Evolutionary conservation across 352 stramenopile genomes (phyloP), one percentile per base, ranked within the genome.

Genomic region (Pythium coloratum): DNA sequence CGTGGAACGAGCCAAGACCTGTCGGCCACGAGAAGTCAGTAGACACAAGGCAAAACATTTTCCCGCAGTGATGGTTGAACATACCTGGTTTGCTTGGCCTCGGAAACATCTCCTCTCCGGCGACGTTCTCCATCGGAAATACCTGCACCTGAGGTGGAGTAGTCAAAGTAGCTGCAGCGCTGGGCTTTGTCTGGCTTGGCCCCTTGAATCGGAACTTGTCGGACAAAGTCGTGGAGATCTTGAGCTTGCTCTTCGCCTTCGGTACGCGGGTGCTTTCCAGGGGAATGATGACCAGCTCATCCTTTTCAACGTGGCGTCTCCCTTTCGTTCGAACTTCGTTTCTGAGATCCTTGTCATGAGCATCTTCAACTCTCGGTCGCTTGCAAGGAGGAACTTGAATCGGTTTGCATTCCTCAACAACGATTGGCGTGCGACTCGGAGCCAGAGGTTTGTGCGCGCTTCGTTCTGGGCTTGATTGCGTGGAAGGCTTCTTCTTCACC

Each of bases 191-290:
- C 42, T 65, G 18, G 18, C 33, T 44, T 50, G 10, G 9, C 32
- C 24, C 24, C 18, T 66, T 62, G 50, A 71, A 71, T 18, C 64
- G 64, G 18, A 66, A 66, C 38, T 66, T 65, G 57, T 71, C 51
- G 33, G 66, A 71, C 30, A 61, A 0, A 30, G 53, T 57, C 42
- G 33, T n/a, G 6, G 33, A 26, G 3, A 32, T 32, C 47, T 30
- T 44, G 2, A 26, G 20, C 38, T 30, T 70, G n/a, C 7, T 58
- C 32, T 47, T 40, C n/a, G 54, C 18, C 33, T 32, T 47, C 9
- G 20, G 24, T 10, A 14, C 14, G 7, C 7, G 53, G 20, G 55
- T 38, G 10, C 0, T 40, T 3, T 62, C 38, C 3, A 56, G 3
- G 6, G 50, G 28, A 24, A 56, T 6, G 14, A 53, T 30, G 30